A percentile compares a stretch with the other conserved stretches of the same genome.
phyloP scores from a whole-genome alignment of 148 eudicot genomes.

The Persicaria maculosa region DNA sequence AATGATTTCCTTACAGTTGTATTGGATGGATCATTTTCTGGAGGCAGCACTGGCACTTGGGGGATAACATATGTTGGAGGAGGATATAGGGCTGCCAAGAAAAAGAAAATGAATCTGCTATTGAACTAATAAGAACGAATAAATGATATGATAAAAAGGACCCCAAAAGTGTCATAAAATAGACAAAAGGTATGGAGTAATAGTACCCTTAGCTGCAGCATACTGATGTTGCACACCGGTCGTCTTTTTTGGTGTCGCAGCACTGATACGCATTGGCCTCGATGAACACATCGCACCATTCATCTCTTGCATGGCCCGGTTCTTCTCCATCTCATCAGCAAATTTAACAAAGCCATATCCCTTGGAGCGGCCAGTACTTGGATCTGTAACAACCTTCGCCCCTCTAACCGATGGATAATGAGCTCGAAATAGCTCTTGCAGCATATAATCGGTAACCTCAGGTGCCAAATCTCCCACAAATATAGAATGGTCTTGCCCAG shows the following conservation, averaged over 20 bases:
- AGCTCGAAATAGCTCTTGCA: constrained; percentile 85
- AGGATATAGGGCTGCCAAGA: constrained; percentile 66
- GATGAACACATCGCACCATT: constrained; percentile 87
- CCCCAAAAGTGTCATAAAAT: background rate
- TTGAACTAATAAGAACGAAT: background rate
- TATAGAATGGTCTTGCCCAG: constrained; percentile 90
- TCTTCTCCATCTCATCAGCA: constrained; percentile 83
- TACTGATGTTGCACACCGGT: constrained; percentile 64
- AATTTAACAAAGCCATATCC: constrained; percentile 98
- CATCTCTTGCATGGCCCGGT: constrained; percentile 96
- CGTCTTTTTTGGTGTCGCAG: constrained; percentile 90
- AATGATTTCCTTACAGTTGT: constrained; percentile 59
- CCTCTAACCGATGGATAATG: constrained; percentile 91
- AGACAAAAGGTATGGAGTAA: background rate
- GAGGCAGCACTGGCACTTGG: constrained; percentile 44
- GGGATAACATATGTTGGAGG: constrained; percentile 55
- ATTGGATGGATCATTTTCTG: constrained; percentile 74
- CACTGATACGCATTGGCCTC: constrained; percentile 96
- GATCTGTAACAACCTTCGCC: constrained; percentile 93
- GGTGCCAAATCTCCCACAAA: constrained; percentile 98
- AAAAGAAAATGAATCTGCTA: background rate
- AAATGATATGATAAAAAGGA: constrained; percentile 1
- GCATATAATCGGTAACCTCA: constrained; percentile 77
- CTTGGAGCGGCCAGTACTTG: constrained; percentile 84
- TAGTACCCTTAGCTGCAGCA: constrained; percentile 60